Percentiles rank a stretch among this genome's conserved stretches.
Evolutionary conservation across 345 rosid species (phyloP).

Genomic region (Lepidium aucheri): DNA sequence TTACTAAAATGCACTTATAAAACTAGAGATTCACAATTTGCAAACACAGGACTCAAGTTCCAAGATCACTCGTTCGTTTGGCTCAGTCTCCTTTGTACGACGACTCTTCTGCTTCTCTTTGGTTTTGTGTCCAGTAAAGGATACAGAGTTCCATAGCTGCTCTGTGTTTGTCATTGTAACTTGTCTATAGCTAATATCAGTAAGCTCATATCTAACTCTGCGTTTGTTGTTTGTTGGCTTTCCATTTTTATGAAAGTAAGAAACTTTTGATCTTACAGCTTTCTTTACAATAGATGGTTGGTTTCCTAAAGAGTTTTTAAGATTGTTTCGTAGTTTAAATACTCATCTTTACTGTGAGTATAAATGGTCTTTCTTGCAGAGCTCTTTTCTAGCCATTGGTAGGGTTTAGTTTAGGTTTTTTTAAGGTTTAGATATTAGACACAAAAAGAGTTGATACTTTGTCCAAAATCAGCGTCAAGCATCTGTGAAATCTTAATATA

Average conservation of each 20-base stretch:
- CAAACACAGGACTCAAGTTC: background rate
- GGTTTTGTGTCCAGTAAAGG: background rate
- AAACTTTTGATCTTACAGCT: too few species aligned
- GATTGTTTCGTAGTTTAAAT: background rate
- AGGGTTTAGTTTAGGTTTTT: background rate
- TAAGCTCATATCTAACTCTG: background rate
- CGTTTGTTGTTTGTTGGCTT: background rate
- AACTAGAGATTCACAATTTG: background rate
- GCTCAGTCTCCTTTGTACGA: slow-evolving; percentile 15
- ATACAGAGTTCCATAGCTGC: background rate
- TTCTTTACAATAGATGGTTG: too few species aligned
- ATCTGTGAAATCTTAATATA: background rate
- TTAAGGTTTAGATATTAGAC: background rate
- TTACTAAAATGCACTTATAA: background rate
- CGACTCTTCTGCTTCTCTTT: background rate
- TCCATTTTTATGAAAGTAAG: background rate
- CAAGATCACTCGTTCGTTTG: background rate
- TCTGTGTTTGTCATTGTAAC: background rate
- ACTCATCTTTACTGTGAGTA: background rate
- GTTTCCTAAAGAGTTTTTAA: too few species aligned
- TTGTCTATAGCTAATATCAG: background rate
- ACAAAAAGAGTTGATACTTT: background rate
- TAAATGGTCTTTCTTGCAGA: background rate
- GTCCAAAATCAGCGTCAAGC: background rate
- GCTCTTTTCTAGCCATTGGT: background rate